Percentiles rank a stretch among this genome's conserved stretches.
Conservation (phyloP, 1,284 basidiomycete species). For the Tilletia setariae region DNA sequence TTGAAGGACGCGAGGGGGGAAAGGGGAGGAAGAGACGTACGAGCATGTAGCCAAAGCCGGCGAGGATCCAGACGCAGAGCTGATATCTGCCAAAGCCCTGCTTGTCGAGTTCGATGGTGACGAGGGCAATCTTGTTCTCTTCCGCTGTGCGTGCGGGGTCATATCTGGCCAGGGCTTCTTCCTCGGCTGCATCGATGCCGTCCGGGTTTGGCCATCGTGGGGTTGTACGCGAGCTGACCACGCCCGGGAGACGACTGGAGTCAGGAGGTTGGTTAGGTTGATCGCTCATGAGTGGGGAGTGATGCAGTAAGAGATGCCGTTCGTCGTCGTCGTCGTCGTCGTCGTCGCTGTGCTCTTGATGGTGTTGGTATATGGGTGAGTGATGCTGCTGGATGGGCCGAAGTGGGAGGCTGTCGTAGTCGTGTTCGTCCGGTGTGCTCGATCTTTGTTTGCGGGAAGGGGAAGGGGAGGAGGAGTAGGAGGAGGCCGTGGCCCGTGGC, state of each 20-base stretch:
- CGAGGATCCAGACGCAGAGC: constrained; percentile 10
- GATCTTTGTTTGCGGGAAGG: too few species aligned
- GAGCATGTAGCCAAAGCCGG: constrained; percentile 14
- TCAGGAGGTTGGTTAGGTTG: too few species aligned
- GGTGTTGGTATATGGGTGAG: too few species aligned
- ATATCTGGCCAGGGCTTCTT: neutral
- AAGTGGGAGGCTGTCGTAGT: neutral
- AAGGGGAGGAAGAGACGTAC: neutral
- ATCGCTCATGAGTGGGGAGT: neutral
- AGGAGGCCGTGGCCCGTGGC: too few species aligned
- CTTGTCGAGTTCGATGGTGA: constrained; percentile 11
- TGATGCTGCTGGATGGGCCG: too few species aligned
- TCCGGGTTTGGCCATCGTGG: neutral
- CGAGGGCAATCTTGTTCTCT: constrained; percentile 15
- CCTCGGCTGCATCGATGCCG: neutral
- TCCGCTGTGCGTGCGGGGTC: constrained; percentile 2
- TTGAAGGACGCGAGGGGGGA: neutral
- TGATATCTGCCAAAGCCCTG: constrained; percentile 13
- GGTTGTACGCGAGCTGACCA: too few species aligned
- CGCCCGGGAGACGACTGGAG: neutral
- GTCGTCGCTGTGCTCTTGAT: too few species aligned
- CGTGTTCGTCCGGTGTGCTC: too few species aligned
- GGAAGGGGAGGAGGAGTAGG: too few species aligned
- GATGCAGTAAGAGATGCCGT: too few species aligned
- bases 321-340: too few species aligned